Conservation (phyloP, 139 green algal genomes). For the Ettlia oleoabundans region DNA sequence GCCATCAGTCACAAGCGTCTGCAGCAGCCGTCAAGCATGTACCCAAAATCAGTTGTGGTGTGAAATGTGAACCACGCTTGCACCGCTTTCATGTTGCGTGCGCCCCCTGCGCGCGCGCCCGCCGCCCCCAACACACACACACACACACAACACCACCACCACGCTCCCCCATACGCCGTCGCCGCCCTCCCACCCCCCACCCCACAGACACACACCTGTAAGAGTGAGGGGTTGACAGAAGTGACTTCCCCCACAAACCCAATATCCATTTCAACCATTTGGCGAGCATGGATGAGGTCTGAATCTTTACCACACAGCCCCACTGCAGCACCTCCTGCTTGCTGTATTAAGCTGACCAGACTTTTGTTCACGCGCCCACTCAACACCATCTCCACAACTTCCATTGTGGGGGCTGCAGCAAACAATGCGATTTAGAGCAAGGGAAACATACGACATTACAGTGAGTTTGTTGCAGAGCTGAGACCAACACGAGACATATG, state of each 20-base stretch:
- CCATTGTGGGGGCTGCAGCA: conserved; percentile 90
- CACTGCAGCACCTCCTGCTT: conserved; percentile 88
- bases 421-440: no score
- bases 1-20: conserved; percentile 72
- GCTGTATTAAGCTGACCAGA: conserved; percentile 96
- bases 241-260: conserved; percentile 97
- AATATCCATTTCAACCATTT: conserved; percentile 92
- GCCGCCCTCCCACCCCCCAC: no score
- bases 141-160: no score
- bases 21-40: conserved; percentile 39
- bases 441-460: background rate
- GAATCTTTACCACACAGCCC: conserved; percentile 97
- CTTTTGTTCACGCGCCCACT: conserved; percentile 97
- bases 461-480: background rate
- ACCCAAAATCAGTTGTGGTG: no score
- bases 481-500: background rate
- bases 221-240: conserved; percentile 67
- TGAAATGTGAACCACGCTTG: background rate
- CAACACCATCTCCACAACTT: conserved; percentile 99
- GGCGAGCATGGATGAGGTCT: conserved; percentile 83
- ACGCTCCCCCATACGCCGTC: no score
- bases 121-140: no score
- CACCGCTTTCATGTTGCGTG: no score
- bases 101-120: no score
- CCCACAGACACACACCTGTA: conserved; percentile 16